Base-by-base conservation (phyloP, 495 filamentous ascomycete species). In the Astrothelium macrocarpum region DNA sequence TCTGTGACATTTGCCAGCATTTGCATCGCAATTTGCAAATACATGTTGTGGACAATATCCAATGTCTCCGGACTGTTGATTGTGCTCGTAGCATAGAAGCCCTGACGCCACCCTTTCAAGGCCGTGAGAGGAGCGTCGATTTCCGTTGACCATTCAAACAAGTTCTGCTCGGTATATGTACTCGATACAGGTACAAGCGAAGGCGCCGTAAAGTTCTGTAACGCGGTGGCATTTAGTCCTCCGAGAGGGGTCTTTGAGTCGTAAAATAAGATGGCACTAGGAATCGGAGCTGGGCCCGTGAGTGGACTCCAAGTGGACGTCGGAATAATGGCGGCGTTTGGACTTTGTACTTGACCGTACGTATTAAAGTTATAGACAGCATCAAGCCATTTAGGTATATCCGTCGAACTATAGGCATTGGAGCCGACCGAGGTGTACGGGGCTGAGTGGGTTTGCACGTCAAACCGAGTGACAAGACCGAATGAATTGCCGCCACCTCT, bases 401-500 rank as follows among this genome's bases (percentile, higher is more conserved):
- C 34, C 5, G 34, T 39, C 34, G 34, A 14, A 39, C 34, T 39
- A 14, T 39, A 39, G 14, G 34, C 14, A 14, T 39, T 39, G 34
- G 14, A 39, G 34, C 34, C 34, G 14, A 14, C 34, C 5, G 5
- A 39, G 5, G 34, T 39, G 34, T 39, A 39, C 14, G 34, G 34
- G 14, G 34, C 34, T 39, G 34, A 14, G 14, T 72, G 73, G 23
- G 64, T 62, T 25, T 61, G 60, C 29, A 72, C 43, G 34, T 67
- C 66, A 53, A 74, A 73, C 5, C 67, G 65, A 0, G 74, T 76
- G 9, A 79, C 69, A 49, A 80, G 63, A 5, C 77, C 76, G 53
- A 80, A 77, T 64, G 77, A 77, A 25, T 69, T 73, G 34, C 71
- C 71, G 14, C 75, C 76, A 25, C 76, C 78, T 56, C 74, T 71